phyloP scores from a whole-genome alignment of 176 grass and related monocot species.

The Oryza longistaminata region DNA sequence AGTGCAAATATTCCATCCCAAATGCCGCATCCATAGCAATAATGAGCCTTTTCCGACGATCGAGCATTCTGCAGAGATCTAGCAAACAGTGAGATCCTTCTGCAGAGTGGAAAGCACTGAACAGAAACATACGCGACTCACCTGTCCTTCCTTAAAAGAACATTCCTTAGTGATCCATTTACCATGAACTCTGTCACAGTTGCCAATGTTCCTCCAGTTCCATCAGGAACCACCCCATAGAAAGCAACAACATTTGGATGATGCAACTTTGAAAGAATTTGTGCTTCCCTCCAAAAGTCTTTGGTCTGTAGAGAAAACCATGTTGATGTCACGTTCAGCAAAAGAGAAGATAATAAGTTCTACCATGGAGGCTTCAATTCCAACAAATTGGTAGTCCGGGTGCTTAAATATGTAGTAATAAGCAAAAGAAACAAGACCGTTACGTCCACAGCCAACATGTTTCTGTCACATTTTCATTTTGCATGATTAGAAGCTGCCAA shows the following conservation, averaged over 20 bases:
- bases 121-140: slow-evolving; percentile 37
- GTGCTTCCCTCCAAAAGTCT: slow-evolving; percentile 97
- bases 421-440: slow-evolving; percentile 7
- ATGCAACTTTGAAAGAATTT: slow-evolving; percentile 93
- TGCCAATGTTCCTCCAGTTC: slow-evolving; percentile 87
- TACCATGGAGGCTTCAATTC: not conserved
- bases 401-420: slow-evolving; percentile 23
- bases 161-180: slow-evolving; percentile 96
- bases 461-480: slow-evolving; percentile 1
- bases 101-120: slow-evolving; percentile 13
- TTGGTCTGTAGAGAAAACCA: slow-evolving; percentile 54
- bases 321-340: not conserved
- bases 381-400: not conserved
- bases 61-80: slow-evolving; percentile 64
- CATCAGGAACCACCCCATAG: slow-evolving; percentile 97
- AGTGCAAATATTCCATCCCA: slow-evolving; percentile 97
- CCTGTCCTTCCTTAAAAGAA: slow-evolving; percentile 86
- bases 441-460: not conserved
- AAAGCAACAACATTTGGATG: slow-evolving; percentile 98
- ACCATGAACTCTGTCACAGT: slow-evolving; percentile 96
- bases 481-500: not conserved
- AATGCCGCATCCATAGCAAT: slow-evolving; percentile 99
- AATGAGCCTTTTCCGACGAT: slow-evolving; percentile 82
- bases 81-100: slow-evolving; percentile 42
- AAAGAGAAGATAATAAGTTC: slow-evolving; percentile 19